Evolutionary conservation across 306 rosid species (phyloP).

Genomic region (Cicer bijugum): DNA sequence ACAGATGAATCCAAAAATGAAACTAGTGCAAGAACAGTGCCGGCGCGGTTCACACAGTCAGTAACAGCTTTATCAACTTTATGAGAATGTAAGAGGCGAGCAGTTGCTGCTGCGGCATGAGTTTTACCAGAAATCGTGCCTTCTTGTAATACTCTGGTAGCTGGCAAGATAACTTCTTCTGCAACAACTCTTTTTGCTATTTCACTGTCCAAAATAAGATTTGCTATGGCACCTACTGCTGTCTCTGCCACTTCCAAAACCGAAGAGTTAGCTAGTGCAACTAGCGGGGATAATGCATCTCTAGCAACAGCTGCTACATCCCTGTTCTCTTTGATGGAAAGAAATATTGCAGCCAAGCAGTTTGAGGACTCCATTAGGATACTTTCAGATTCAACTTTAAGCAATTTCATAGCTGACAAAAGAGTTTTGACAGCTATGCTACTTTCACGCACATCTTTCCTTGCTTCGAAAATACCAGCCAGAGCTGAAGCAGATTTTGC

Average conservation of each 20-base stretch:
- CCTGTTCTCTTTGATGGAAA: slow-evolving; percentile 88
- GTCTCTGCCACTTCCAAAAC: slow-evolving; percentile 86
- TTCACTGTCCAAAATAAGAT: slow-evolving; percentile 83
- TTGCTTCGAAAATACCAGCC: slow-evolving; percentile 84
- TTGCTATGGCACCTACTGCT: slow-evolving; percentile 89
- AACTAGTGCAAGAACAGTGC: slow-evolving; percentile 90
- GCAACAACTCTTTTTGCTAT: slow-evolving; percentile 75
- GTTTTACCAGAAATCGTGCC: slow-evolving; percentile 81
- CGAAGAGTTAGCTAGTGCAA: slow-evolving; percentile 73
- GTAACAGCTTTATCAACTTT: slow-evolving; percentile 66
- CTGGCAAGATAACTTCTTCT: slow-evolving; percentile 86
- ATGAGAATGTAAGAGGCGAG: slow-evolving; percentile 83
- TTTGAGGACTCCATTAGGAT: slow-evolving; percentile 82
- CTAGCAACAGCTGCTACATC: slow-evolving; percentile 81
- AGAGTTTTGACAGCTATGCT: slow-evolving; percentile 83
- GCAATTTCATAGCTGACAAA: slow-evolving; percentile 69
- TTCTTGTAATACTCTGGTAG: slow-evolving; percentile 84
- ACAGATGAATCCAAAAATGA: slow-evolving; percentile 79
- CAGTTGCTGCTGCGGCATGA: slow-evolving; percentile 93
- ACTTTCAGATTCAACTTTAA: slow-evolving; percentile 75
- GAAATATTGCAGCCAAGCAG: slow-evolving; percentile 89
- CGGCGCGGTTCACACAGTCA: slow-evolving; percentile 82
- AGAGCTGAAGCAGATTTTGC: slow-evolving; percentile 93
- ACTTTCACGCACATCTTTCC: slow-evolving; percentile 94
- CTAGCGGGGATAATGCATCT: slow-evolving; percentile 65